Percentiles rank a stretch among this genome's conserved stretches.
Conservation (phyloP, 2,329 filamentous ascomycete genomes). For the Ploettnerulaceae sp. region DNA sequence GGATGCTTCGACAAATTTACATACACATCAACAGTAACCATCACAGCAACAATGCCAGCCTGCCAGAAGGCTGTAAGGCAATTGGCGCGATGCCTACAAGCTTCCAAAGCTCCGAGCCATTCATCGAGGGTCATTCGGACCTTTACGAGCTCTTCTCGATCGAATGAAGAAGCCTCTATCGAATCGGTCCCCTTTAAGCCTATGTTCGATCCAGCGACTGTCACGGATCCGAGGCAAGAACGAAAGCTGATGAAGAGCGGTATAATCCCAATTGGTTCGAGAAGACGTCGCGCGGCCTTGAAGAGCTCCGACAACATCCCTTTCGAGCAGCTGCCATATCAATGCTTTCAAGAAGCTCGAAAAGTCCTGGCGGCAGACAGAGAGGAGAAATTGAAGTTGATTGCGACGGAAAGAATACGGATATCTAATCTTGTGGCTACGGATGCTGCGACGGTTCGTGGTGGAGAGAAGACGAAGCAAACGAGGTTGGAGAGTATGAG, state of each 20-base stretch:
- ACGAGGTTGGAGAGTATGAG: slow-evolving; percentile 64
- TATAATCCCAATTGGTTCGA: slow-evolving; percentile 72
- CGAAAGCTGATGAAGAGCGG: slow-evolving; percentile 63
- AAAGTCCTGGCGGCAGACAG: slow-evolving; percentile 77
- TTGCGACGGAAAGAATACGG: slow-evolving; percentile 61
- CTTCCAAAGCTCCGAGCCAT: slow-evolving; percentile 30
- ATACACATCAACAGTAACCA: slow-evolving; percentile 18
- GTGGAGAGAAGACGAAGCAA: slow-evolving; percentile 62
- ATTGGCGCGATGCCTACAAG: slow-evolving; percentile 49
- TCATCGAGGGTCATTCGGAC: slow-evolving; percentile 27
- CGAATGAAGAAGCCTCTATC: slow-evolving; percentile 33
- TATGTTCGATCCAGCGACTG: slow-evolving; percentile 64
- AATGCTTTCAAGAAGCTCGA: slow-evolving; percentile 95
- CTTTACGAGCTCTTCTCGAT: slow-evolving; percentile 35
- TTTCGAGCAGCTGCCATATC: slow-evolving; percentile 92
- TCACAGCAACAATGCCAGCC: slow-evolving; percentile 47
- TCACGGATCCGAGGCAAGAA: slow-evolving; percentile 59
- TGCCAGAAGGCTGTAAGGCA: slow-evolving; percentile 56
- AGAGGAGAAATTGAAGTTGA: slow-evolving; percentile 70
- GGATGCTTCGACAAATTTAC: slow-evolving; percentile 26
- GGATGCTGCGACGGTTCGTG: slow-evolving; percentile 51
- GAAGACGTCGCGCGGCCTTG: slow-evolving; percentile 73
- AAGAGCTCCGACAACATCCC: slow-evolving; percentile 61
- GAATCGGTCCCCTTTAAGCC: slow-evolving; percentile 35
- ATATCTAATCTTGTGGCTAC: slow-evolving; percentile 63